These are phyloP conservation scores for Sphaerostilbella broomeana DNA, from an alignment of 2,329 filamentous ascomycete genomes.

Conservation along the genomic window DNA sequence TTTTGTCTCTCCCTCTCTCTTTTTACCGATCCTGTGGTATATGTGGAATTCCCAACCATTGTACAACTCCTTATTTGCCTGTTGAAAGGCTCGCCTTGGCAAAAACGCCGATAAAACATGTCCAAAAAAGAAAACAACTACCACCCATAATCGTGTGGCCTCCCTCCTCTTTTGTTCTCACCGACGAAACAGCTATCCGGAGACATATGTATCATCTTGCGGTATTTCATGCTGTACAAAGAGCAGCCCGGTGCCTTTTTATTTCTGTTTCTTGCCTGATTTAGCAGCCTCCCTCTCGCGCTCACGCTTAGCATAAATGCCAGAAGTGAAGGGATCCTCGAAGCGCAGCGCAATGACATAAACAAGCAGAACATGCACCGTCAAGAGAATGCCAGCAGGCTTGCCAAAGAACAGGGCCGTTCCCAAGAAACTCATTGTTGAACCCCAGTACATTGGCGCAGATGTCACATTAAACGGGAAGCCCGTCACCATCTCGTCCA, in stretches of 20 bases:
- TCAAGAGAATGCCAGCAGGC: constrained; percentile 76
- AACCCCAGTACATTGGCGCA: constrained; percentile 95
- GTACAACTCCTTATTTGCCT: constrained; percentile 5
- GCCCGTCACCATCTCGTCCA: constrained; percentile 88
- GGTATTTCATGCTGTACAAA: too few relatives aligned
- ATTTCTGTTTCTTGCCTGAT: constrained; percentile 47
- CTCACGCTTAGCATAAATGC: constrained; percentile 86
- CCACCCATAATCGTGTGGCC: too few relatives aligned
- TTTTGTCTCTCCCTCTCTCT: not conserved
- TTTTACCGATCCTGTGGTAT: constrained; percentile 9
- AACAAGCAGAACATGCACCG: constrained; percentile 64
- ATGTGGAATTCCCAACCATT: constrained; percentile 13
- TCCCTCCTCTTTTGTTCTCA: too few relatives aligned
- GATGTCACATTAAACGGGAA: constrained; percentile 92
- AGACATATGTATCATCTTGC: too few relatives aligned
- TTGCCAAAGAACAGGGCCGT: constrained; percentile 79
- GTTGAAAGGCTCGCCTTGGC: constrained; percentile 16
- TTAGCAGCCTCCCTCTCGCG: constrained; percentile 42
- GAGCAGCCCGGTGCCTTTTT: too few relatives aligned
- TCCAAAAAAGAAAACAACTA: too few relatives aligned
- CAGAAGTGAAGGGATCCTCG: constrained; percentile 91
- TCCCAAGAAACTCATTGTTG: constrained; percentile 85
- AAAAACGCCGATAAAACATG: too few relatives aligned
- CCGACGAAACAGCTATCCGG: too few relatives aligned
- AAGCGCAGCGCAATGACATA: constrained; percentile 77